Conservation (phyloP, 2,329 filamentous ascomycete species). For the Penicillium crustosum region DNA sequence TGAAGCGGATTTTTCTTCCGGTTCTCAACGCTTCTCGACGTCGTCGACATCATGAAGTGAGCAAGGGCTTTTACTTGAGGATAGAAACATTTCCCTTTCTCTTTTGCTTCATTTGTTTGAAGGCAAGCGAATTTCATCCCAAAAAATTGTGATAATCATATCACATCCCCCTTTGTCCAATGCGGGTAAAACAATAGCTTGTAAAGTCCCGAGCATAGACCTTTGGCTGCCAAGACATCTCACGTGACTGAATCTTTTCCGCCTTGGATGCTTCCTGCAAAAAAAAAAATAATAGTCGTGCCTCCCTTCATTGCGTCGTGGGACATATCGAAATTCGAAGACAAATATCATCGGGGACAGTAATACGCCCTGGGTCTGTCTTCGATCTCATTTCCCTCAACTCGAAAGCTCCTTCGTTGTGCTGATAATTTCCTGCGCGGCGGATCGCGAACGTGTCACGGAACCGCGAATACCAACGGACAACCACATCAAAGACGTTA, state of each 20-base stretch:
- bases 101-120: not conserved
- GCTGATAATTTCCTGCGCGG: constrained; percentile 18
- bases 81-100: not conserved
- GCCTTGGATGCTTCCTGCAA: constrained; percentile 10
- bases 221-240: not conserved
- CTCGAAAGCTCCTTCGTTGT: not conserved
- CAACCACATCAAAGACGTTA: constrained; percentile 6
- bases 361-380: not conserved
- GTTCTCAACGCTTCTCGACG: not conserved
- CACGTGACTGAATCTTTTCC: constrained; percentile 8
- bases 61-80: not conserved
- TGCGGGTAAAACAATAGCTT: constrained; percentile 2
- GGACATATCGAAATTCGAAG: constrained; percentile 1
- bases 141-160: not conserved
- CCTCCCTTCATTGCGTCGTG: constrained; percentile 3
- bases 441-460: constrained; percentile 24
- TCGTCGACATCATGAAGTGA: not conserved
- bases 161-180: not conserved
- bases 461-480: constrained; percentile 10
- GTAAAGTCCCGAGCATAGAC: not conserved
- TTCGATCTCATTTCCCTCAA: not conserved
- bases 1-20: not conserved
- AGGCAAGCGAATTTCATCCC: not conserved
- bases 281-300: constrained; percentile 9
- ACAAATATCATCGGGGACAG: constrained; percentile 1